These are phyloP conservation scores for Ormosia emarginata DNA, from an alignment of 306 rosid genomes.

Conservation along the genomic window DNA sequence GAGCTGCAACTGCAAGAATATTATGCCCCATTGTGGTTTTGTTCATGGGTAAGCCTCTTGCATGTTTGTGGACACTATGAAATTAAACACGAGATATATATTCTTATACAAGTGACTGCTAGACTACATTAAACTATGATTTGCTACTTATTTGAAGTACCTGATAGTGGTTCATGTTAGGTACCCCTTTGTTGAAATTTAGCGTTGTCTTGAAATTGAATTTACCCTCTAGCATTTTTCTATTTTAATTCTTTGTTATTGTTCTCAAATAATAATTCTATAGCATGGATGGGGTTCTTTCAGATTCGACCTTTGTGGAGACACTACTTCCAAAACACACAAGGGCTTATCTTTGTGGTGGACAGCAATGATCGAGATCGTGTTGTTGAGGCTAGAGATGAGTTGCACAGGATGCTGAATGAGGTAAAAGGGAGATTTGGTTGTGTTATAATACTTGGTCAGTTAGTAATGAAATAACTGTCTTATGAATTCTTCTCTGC, in stretches of 20 bases:
- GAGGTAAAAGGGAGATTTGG: conserved; percentile 36
- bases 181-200: neutral
- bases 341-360: conserved; percentile 70
- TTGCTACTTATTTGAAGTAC: neutral
- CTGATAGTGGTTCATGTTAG: neutral
- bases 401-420: conserved; percentile 69
- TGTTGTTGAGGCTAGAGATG: conserved; percentile 69
- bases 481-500: neutral
- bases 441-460: neutral
- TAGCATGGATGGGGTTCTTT: neutral
- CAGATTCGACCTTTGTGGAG: conserved; percentile 55
- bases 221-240: neutral
- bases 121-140: no score
- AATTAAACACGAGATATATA: no score
- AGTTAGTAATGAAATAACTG: neutral
- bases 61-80: no score
- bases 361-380: conserved; percentile 79
- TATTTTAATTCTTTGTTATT: no score
- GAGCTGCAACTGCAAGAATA: no score
- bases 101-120: no score
- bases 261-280: neutral
- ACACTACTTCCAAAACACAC: conserved; percentile 75
- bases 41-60: no score
- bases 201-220: neutral
- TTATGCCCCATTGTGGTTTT: no score